Base-by-base conservation (phyloP, 192 early-diverging fungal species). In the Paraglomus occultum region DNA sequence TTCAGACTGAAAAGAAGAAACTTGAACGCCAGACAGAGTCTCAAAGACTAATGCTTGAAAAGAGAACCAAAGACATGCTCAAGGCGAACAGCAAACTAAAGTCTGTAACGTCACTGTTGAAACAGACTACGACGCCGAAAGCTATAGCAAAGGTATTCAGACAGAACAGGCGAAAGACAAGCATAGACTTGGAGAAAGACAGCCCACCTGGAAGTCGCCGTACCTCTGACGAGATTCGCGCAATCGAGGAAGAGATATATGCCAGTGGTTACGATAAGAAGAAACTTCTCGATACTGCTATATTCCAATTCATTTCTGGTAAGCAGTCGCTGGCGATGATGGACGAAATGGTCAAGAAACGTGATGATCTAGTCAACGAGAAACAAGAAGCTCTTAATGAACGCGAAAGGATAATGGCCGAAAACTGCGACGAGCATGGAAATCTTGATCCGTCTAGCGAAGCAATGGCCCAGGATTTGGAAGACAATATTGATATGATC, bases 41-140 rank as follows among this genome's bases (percentile, higher is more conserved):
- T 7, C 87, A 89, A 77, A 69, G 75, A 48, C 68, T 81, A 6
- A 76, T 84, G 61, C 79, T 89, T 7, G 87, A 90, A 75, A 78
- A 79, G 58, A 74, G 83, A 42, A 73, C 74, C 17, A 78, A 86
- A 61, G 87, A 91, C 47, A 78, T 83, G 44, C 77, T 68, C 11
- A 60, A 63, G 51, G 73, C 49, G 10, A 48, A 48, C 55, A 68
- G 60, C 58, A 83, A 79, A 60, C 75, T 80, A 62, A 84, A 82
- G 61, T 69, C 75, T 40, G 73, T 85, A 9, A 83, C 77, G 51
- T 57, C 62, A 7, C 72, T 87, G 45, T 62, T 88, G 9, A 86
- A 87, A 52, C 79, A 76, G 74, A 80, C 82, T 9, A 70, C 77
- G 51, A 74, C 76, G 5, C 82, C 75, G 20, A 80, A 77, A 73